Evolutionary conservation across 2,329 filamentous ascomycete genomes (phyloP).

Genomic region (Colletotrichum scovillei): DNA sequence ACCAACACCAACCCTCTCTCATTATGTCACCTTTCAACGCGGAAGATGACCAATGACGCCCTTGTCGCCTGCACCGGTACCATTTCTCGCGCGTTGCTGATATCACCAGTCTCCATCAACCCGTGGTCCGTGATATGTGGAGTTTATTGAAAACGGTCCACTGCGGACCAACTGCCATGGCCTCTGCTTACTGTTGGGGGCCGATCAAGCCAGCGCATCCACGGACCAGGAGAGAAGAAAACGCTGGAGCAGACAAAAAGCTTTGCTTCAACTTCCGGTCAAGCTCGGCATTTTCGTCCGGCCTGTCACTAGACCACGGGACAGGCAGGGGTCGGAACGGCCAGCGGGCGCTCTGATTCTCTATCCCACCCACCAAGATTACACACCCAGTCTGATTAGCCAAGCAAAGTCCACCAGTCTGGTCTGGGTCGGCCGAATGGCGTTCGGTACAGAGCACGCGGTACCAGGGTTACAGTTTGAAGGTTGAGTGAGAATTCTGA

Average conservation of each 20-base stretch:
- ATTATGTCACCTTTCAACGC: constrained; percentile 8
- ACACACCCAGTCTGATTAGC: constrained; percentile 10
- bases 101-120: constrained; percentile 10
- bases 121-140: constrained; percentile 21
- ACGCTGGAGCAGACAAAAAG: not conserved
- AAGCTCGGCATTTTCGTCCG: constrained; percentile 21
- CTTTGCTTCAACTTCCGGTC: constrained; percentile 13
- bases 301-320: constrained; percentile 23
- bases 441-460: constrained; percentile 10
- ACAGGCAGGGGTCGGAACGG: not conserved
- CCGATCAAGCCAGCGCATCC: not conserved
- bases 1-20: constrained; percentile 12
- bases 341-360: constrained; percentile 24
- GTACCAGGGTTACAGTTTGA: constrained; percentile 11
- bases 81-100: not conserved
- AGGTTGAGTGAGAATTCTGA: not conserved
- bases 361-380: constrained; percentile 2
- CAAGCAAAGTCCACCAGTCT: constrained; percentile 11
- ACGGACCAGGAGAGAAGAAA: not conserved
- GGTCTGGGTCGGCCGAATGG: constrained; percentile 26
- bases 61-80: not conserved
- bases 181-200: not conserved
- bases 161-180: not conserved
- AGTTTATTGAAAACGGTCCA: constrained; percentile 22
- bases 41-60: constrained; percentile 31